Evolutionary conservation across 108 stramenopile genomes (phyloP).

Genomic region (Poteriospumella lacustris): DNA sequence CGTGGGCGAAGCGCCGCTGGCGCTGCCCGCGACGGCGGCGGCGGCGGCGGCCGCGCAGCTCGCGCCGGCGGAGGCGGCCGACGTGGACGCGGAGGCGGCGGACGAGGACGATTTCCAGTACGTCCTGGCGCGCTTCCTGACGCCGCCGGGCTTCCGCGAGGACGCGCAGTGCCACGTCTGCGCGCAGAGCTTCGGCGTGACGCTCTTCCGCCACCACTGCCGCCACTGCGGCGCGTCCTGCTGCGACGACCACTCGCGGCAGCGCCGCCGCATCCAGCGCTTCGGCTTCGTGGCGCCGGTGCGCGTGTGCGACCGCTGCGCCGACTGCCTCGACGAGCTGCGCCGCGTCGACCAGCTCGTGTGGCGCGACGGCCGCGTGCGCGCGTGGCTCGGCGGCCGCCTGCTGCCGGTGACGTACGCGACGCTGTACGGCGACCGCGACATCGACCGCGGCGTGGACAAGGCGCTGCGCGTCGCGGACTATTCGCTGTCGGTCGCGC

Average conservation of each 20-base stretch:
- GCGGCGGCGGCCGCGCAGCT: too few relatives aligned
- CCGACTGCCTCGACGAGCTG: not conserved
- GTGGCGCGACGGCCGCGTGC: not conserved
- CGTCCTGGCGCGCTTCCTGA: not conserved
- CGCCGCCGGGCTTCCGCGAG: slow-evolving; percentile 7
- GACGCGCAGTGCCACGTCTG: not conserved
- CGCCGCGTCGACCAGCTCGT: not conserved
- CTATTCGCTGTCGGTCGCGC: not conserved
- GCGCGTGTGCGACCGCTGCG: slow-evolving; percentile 2
- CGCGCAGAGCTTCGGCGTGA: not conserved
- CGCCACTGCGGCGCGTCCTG: not conserved
- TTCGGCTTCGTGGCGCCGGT: not conserved
- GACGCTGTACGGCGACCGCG: not conserved
- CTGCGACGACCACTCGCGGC: not conserved
- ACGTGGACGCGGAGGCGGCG: too few relatives aligned
- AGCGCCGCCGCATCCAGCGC: not conserved
- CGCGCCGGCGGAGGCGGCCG: too few relatives aligned
- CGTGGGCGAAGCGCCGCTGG: too few relatives aligned
- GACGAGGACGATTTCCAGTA: not conserved
- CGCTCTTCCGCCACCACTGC: slow-evolving; percentile 10
- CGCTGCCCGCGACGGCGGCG: too few relatives aligned
- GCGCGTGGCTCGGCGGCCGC: not conserved
- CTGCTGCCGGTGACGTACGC: not conserved
- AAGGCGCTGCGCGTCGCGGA: not conserved
- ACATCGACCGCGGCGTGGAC: not conserved